These are phyloP conservation scores for Rhizophlyctis rosea DNA, from an alignment of 192 early-diverging fungal genomes.

Conservation along the genomic window DNA sequence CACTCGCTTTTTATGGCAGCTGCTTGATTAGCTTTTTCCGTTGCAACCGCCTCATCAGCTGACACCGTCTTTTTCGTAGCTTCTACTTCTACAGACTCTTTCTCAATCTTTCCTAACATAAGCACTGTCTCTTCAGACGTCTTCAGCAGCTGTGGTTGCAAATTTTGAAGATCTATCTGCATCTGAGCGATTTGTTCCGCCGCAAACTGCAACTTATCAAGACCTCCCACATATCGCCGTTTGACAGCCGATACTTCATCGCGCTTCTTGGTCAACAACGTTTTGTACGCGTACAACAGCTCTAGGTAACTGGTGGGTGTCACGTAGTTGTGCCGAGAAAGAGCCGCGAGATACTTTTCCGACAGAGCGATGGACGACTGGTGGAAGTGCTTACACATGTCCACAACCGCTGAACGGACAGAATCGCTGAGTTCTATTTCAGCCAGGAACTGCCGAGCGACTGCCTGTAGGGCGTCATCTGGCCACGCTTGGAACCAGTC, in stretches of 20 bases:
- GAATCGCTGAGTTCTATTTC: constrained; percentile 45
- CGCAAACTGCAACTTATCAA: constrained; percentile 59
- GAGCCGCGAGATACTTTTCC: constrained; percentile 41
- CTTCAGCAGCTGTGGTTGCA: constrained; percentile 56
- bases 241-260: constrained; percentile 50
- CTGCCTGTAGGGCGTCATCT: constrained; percentile 60
- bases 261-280: constrained; percentile 39
- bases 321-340: constrained; percentile 59
- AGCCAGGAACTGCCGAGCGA: constrained; percentile 54
- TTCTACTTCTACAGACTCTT: constrained; percentile 60
- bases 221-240: constrained; percentile 50
- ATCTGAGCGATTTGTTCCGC: constrained; percentile 57
- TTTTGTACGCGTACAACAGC: constrained; percentile 53
- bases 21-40: constrained; percentile 52
- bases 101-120: constrained; percentile 59
- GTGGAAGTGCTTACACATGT: constrained; percentile 56
- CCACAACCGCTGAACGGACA: constrained; percentile 34
- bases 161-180: constrained; percentile 53
- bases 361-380: constrained; percentile 52
- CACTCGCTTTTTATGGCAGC: constrained; percentile 57
- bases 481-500: constrained; percentile 70
- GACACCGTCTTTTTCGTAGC: constrained; percentile 53
- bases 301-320: constrained; percentile 61
- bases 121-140: constrained; percentile 61
- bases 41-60: constrained; percentile 56